Conservation (phyloP, 192 early-diverging fungal species). For the Neocallimastix lanati region DNA sequence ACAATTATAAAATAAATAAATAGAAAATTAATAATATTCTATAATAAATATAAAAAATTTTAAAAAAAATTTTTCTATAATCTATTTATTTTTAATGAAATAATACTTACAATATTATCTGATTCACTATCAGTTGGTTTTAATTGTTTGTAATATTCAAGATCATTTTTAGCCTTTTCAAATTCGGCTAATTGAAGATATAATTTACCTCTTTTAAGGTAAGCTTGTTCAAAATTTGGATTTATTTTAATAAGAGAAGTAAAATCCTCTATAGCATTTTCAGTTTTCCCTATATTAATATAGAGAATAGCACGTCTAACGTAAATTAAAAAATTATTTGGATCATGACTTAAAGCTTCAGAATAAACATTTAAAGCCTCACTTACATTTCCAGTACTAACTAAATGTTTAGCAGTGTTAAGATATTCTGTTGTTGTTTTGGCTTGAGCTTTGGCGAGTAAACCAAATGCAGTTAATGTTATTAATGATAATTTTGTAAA, state of each 20-base stretch:
- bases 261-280: slow-evolving; percentile 66
- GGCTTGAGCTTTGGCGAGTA: neutral
- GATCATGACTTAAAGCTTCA: slow-evolving; percentile 42
- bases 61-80: too few relatives aligned
- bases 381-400: neutral
- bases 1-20: too few relatives aligned
- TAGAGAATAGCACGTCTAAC: slow-evolving; percentile 74
- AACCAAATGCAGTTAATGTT: neutral
- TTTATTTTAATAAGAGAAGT: slow-evolving; percentile 55
- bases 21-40: too few relatives aligned
- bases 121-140: slow-evolving; percentile 14
- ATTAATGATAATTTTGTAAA: neutral
- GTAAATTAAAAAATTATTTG: slow-evolving; percentile 66
- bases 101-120: slow-evolving; percentile 10
- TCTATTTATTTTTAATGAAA: too few relatives aligned
- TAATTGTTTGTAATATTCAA: slow-evolving; percentile 17
- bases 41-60: too few relatives aligned
- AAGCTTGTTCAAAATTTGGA: slow-evolving; percentile 61
- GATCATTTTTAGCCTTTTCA: slow-evolving; percentile 35
- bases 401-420: neutral
- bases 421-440: neutral
- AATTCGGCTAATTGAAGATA: slow-evolving; percentile 50
- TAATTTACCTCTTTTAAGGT: slow-evolving; percentile 52
- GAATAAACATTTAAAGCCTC: slow-evolving; percentile 9
- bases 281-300: slow-evolving; percentile 47